Evolutionary conservation across 164 flowering plant genomes (phyloP), one percentile per base, ranked within the genome.

Genomic region (Annona squamosa): DNA sequence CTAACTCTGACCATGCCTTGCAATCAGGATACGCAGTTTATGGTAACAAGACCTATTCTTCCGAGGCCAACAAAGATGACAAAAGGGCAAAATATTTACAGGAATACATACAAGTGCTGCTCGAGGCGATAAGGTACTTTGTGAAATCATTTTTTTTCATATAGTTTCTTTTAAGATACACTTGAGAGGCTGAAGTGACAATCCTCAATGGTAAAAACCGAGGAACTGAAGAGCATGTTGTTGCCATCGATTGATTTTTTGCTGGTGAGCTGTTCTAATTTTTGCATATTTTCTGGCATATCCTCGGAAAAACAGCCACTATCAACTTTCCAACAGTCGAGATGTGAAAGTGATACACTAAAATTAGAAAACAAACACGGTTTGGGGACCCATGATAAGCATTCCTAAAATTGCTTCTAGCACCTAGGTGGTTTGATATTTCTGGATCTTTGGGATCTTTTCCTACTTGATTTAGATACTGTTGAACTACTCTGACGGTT

Each of bases 111-210:
- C 48, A 73, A 52, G 57, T 63, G 64, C 6, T 73, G 47, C 75
- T 73, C 44, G 37, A 13, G 42, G 66, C 75, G 19, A n/a, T 73
- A 41, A 73, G 75, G 75, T 73, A 67, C 42, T 56, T 41, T 42
- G 3, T 17, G 18, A 18, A 13, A 16, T 3, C 48, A 70, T 26
- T n/a, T 41, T 41, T n/a, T 26, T 26, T 19, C 64, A 3, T 70
- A 57, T 4, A 6, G 2, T 16, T 3, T 37, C 45, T 41, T 52
- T 56, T 13, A 10, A 42, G 12, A 48, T 12, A 17, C 3, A 2
- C 63, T 12, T 37, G 16, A 37, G 57, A 41, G 19, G 12, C 12
- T 9, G 9, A 10, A 18, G 12, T 52, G 12, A 2, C 4, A 63
- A 37, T 19, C 45, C 37, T 64, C 65, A 62, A 17, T 3, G 1